These are phyloP conservation scores for Xerocomus nothofagi DNA, from an alignment of 1,284 basidiomycete genomes.

Conservation along the genomic window DNA sequence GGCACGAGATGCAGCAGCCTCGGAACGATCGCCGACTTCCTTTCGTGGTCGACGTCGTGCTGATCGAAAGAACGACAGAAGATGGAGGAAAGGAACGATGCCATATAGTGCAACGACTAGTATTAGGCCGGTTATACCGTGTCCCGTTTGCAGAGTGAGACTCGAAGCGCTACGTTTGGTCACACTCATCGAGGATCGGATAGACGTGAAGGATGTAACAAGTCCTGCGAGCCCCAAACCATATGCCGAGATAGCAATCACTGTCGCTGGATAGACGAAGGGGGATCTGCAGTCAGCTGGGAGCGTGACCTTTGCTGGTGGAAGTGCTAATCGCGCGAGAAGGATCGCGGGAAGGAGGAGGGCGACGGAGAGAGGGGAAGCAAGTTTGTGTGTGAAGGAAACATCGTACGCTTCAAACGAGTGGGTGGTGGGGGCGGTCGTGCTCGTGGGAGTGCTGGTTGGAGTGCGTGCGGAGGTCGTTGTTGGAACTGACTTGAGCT, in stretches of 20 bases:
- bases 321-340: slow-evolving; percentile 51
- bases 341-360: slow-evolving; percentile 56
- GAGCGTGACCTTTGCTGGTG: slow-evolving; percentile 35
- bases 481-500: slow-evolving; percentile 31
- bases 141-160: slow-evolving; percentile 52
- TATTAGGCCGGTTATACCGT: slow-evolving; percentile 61
- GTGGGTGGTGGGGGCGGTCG: slow-evolving; percentile 19
- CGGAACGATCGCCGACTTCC: slow-evolving; percentile 23
- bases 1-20: slow-evolving; percentile 30
- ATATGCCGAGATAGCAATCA: slow-evolving; percentile 53
- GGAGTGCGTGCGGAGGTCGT: slow-evolving; percentile 25
- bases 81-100: slow-evolving; percentile 48
- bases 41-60: slow-evolving; percentile 16
- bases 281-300: slow-evolving; percentile 26
- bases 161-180: slow-evolving; percentile 37
- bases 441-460: slow-evolving; percentile 25
- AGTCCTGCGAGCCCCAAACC: slow-evolving; percentile 62
- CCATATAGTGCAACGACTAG: slow-evolving; percentile 62
- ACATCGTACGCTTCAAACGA: slow-evolving; percentile 45
- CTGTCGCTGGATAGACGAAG: slow-evolving; percentile 39
- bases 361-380: slow-evolving; percentile 63
- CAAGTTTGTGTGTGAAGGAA: slow-evolving; percentile 61
- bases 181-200: slow-evolving; percentile 31
- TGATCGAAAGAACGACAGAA: slow-evolving; percentile 34
- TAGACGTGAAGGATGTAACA: slow-evolving; percentile 60